These are phyloP conservation scores for Rosa chinensis DNA, from an alignment of 306 rosid species.

Conservation along the genomic window DNA sequence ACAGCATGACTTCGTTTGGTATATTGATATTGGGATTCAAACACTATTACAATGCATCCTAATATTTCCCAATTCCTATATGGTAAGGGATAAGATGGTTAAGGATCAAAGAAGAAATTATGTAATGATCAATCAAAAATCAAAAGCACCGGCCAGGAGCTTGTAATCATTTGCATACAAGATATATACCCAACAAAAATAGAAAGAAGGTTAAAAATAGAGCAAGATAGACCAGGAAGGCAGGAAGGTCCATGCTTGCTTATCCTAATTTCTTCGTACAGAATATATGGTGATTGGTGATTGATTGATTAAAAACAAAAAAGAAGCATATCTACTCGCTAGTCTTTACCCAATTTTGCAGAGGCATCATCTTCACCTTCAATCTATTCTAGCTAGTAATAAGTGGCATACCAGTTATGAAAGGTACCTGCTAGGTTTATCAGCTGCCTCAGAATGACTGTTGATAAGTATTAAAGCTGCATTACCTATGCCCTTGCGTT, in stretches of 20 bases:
- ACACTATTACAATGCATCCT: not conserved
- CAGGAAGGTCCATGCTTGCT: constrained; percentile 27
- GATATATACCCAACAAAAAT: constrained; percentile 31
- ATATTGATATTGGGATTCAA: not conserved
- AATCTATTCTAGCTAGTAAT: too few species aligned
- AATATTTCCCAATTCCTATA: not conserved
- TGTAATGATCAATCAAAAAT: constrained; percentile 34
- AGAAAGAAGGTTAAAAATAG: constrained; percentile 1
- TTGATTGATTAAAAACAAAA: constrained; percentile 34
- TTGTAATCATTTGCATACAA: constrained; percentile 36
- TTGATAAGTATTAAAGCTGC: too few species aligned
- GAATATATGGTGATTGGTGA: constrained; percentile 26
- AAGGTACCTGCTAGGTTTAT: too few species aligned
- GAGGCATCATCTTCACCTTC: not conserved
- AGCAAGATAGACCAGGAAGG: constrained; percentile 28
- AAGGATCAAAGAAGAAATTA: not conserved
- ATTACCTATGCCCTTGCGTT: too few species aligned
- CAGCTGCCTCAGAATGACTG: too few species aligned
- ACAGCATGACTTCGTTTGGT: not conserved
- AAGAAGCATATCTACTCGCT: constrained; percentile 5
- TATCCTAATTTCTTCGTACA: constrained; percentile 41
- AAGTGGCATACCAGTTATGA: too few species aligned
- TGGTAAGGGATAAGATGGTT: not conserved
- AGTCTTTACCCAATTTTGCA: constrained; percentile 24
- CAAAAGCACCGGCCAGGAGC: constrained; percentile 36